Evolutionary conservation across 2,329 filamentous ascomycete genomes (phyloP), one percentile per base, ranked within the genome.

Genomic region (Botrytis fragariae): DNA sequence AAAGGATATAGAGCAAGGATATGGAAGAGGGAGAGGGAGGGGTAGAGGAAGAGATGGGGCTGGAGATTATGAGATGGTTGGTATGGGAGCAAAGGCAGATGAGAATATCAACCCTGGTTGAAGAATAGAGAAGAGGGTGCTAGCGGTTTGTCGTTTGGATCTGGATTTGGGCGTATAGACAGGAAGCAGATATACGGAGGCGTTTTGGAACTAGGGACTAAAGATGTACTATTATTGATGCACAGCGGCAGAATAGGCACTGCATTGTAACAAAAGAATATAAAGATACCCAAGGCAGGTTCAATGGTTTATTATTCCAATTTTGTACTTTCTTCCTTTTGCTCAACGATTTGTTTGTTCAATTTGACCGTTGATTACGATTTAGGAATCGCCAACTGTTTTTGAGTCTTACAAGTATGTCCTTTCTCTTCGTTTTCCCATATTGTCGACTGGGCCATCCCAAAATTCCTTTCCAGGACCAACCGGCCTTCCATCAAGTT

Each of bases 1-100:
- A 4, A 74, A 74, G 1, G 77, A 79, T 72, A 69, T 74, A 63
- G 77, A 78, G 63, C 76, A 78, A 32, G 77, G 75, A 2, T 86
- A 86, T 75, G 81, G 83, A 8, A 81, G 86, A 67, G 87, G 87
- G 0, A 81, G 86, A 44, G 85, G 86, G 0, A 83, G 87, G 57
- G 88, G 86, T 0, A 83, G 88, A 72, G 86, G 86, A 0, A 83
- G 86, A 69, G 87, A 89, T 75, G 86, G 86, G 0, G 85, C 83
- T 0, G 88, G 87, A 20, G 88, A 89, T 75, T 92, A 92, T 81
- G 90, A 92, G 81, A 91, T 92, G 89, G 87, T 87, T 16, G 65
- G 65, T n/a, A 69, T 72, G 61, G 83, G 84, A 59, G 84, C 89
- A 79, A 86, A 86, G 74, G 81, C 76, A 14, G 79, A 80, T 42